Evolutionary conservation across 2,329 filamentous ascomycete species (phyloP), one percentile per base, ranked within the genome.

Genomic region (Fusarium sp.): DNA sequence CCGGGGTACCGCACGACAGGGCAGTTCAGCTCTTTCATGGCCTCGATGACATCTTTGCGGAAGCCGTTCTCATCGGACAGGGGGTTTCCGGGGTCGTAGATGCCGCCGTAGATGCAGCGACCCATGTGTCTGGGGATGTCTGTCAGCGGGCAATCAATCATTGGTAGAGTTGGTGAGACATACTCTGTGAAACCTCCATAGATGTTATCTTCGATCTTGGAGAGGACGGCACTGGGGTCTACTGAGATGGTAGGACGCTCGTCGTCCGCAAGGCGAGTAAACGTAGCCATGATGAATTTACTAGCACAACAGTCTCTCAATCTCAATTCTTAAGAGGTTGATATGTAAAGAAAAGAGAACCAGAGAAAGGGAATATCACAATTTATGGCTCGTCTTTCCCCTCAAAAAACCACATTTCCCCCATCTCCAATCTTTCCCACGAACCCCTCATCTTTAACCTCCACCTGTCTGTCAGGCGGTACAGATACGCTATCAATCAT

Each of bases 171-270:
- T 13, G n/a, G 32, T 32, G 43, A 53, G 15, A 78, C 87, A 79
- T 81, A 92, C 91, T 96, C 92, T 61, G 90, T 93, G 79, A 96
- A 96, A 13, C 92, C 92, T 56, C 91, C 90, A 84, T 95, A 96
- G 73, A 92, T 92, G 75, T 92, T 92, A 63, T 91, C 87, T 74
- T 94, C 89, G 74, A 96, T 93, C 75, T 89, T 89, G 60, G 90
- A 90, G 55, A 94, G 79, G 70, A 85, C 87, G 76, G 91, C 86
- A 17, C 80, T 77, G 7, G 90, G 82, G 75, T 92, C 87, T 61
- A 94, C 81, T 54, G 85, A 85, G 73, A 93, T 91, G 68, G 84
- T 85, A 46, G 91, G 85, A 62, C 80, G 84, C 70, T 90, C 86
- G 67, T 83, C 82, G 57, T 88, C 87, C 11, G 80, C 73, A 67